Evolutionary conservation across 139 green algal species (phyloP).

Genomic region (Chlorella sp.): DNA sequence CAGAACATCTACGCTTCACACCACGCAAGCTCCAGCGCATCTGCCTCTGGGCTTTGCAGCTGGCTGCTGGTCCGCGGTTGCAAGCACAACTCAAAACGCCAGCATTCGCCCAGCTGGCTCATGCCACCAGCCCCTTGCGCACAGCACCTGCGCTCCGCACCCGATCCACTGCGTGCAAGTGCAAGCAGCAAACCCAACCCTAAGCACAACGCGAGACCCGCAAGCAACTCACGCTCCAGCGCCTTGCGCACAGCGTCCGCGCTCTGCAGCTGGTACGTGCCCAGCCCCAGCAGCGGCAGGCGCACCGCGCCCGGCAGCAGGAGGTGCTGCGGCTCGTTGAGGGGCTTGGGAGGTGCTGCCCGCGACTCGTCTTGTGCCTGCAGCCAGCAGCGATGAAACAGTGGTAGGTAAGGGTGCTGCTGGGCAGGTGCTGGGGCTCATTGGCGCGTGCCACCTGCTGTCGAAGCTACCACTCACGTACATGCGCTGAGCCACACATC

Average conservation of each 20-base stretch:
- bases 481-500: no score
- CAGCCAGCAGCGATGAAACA: neutral
- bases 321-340: slow-evolving; percentile 47
- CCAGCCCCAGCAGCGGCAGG: slow-evolving; percentile 78
- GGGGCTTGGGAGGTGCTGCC: neutral
- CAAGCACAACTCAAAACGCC: neutral
- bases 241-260: slow-evolving; percentile 52
- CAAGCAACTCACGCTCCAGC: slow-evolving; percentile 12
- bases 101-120: neutral
- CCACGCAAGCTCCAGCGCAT: neutral
- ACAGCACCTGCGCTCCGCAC: neutral
- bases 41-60: no score
- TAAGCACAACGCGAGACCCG: no score
- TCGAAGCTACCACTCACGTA: no score
- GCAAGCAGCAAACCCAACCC: no score
- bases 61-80: neutral
- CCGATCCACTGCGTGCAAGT: no score
- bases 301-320: slow-evolving; percentile 53
- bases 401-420: neutral
- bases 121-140: neutral
- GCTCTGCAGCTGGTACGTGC: slow-evolving; percentile 66
- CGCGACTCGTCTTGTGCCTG: slow-evolving; percentile 21
- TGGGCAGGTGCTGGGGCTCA: no score
- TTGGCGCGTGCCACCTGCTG: no score
- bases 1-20: neutral